Conservation (phyloP, 306 rosid species). For the Lotus japonicus region DNA sequence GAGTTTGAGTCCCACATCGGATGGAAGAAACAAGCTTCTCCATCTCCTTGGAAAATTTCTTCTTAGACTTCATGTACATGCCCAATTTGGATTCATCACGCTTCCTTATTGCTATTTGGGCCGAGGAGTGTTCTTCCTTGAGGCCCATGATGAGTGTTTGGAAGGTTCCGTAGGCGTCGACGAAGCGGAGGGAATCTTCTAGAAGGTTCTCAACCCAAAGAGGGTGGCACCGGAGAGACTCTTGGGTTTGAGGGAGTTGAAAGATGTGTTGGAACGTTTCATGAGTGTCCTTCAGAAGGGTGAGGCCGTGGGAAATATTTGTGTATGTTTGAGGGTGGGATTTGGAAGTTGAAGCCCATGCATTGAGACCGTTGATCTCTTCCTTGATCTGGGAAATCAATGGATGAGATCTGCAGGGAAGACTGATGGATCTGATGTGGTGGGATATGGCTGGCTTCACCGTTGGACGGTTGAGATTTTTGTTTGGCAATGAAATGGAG, state of each 20-base stretch:
- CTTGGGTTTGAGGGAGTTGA: constrained; percentile 70
- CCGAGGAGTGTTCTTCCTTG: constrained; percentile 58
- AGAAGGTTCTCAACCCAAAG: constrained; percentile 55
- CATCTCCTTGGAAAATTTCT: constrained; percentile 43
- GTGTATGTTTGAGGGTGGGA: constrained; percentile 29
- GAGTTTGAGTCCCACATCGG: constrained; percentile 12
- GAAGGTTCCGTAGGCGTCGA: constrained; percentile 72
- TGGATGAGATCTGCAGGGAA: constrained; percentile 88
- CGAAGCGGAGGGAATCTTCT: constrained; percentile 61
- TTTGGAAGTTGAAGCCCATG: constrained; percentile 33
- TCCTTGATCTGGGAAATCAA: constrained; percentile 66
- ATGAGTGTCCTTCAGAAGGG: constrained; percentile 47
- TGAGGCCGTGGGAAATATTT: constrained; percentile 47
- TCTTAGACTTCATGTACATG: constrained; percentile 38
- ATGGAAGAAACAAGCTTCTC: constrained; percentile 42
- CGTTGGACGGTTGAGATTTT: constrained; percentile 46
- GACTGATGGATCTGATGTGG: constrained; percentile 82
- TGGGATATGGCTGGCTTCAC: constrained; percentile 43
- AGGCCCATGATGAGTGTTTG: constrained; percentile 44
- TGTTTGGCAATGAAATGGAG: constrained; percentile 73
- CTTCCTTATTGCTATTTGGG: constrained; percentile 62
- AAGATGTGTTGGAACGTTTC: constrained; percentile 57
- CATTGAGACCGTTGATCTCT: constrained; percentile 36
- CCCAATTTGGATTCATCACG: constrained; percentile 40
- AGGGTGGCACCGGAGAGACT: constrained; percentile 56